A percentile compares a stretch with the other conserved stretches of the same genome.
Evolutionary conservation across 2,329 filamentous ascomycete genomes (phyloP).

Genomic region (Phyllosticta citribraziliensis): DNA sequence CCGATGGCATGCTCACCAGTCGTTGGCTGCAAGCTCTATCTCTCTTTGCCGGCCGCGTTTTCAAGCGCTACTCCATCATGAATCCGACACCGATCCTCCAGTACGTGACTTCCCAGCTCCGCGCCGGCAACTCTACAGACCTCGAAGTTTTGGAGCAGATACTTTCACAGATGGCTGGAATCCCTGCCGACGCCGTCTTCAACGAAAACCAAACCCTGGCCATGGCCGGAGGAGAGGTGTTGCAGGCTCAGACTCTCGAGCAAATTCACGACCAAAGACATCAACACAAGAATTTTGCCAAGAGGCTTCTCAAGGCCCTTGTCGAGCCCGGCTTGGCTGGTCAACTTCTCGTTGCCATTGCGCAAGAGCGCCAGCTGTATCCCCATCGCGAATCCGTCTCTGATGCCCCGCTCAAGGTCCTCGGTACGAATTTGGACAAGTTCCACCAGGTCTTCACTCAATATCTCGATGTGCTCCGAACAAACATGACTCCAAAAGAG

Average conservation of each 20-base stretch:
- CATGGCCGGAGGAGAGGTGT: constrained; percentile 73
- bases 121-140: constrained; percentile 75
- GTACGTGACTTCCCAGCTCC: constrained; percentile 79
- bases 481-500: constrained; percentile 62
- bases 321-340: constrained; percentile 69
- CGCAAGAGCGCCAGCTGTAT: constrained; percentile 82
- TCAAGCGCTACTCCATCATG: constrained; percentile 75
- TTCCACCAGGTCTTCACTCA: constrained; percentile 77
- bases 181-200: constrained; percentile 76
- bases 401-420: constrained; percentile 75
- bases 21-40: constrained; percentile 86
- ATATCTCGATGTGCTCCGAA: constrained; percentile 80
- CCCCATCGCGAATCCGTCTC: constrained; percentile 63
- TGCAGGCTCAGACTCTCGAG: constrained; percentile 69
- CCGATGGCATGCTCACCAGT: constrained; percentile 67
- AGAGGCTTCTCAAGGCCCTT: constrained; percentile 69
- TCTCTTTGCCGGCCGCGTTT: constrained; percentile 83
- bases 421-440: constrained; percentile 83
- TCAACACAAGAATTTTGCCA: constrained; percentile 56
- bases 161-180: constrained; percentile 85
- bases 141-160: constrained; percentile 86
- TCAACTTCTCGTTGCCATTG: constrained; percentile 78
- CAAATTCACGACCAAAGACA: constrained; percentile 75
- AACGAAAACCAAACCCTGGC: constrained; percentile 80
- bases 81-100: constrained; percentile 77